Percentiles rank a stretch among this genome's conserved stretches.
Conservation (phyloP, 495 filamentous ascomycete genomes). For the Penicillium cosmopolitanum region DNA sequence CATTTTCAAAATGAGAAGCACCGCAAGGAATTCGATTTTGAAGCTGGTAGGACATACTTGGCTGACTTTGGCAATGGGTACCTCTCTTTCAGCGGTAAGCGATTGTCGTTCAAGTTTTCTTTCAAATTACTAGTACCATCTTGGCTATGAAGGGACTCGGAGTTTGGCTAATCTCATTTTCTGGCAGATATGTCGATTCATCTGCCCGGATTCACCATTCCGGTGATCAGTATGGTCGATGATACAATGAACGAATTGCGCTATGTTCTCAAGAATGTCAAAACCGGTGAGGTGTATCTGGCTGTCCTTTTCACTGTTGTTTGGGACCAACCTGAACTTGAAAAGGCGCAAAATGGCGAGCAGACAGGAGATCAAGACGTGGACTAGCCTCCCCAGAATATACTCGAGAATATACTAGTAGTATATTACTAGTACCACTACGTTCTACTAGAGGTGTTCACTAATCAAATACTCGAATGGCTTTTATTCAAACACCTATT, state of each 20-base stretch:
- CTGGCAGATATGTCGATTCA: constrained; percentile 69
- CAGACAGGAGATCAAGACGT: not conserved
- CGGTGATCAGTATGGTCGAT: constrained; percentile 80
- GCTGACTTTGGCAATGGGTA: constrained; percentile 94
- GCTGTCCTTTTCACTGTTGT: constrained; percentile 80
- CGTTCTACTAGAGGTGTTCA: not conserved
- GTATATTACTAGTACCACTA: not conserved
- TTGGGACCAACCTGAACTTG: not conserved
- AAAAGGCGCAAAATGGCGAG: not conserved
- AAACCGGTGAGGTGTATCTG: constrained; percentile 70
- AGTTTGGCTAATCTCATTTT: not conserved
- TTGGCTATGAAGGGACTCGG: not conserved
- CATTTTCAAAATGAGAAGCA: constrained; percentile 60
- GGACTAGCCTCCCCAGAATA: not conserved
- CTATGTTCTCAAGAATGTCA: constrained; percentile 82
- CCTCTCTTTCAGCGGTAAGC: constrained; percentile 74
- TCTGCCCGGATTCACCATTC: constrained; percentile 76
- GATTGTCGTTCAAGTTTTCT: not conserved
- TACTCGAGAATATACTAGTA: not conserved
- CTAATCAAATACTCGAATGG: not conserved
- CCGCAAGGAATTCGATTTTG: constrained; percentile 58
- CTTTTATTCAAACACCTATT: constrained; percentile 10
- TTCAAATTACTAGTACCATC: not conserved
- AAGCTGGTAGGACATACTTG: constrained; percentile 63
- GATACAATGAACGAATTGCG: constrained; percentile 76